These are phyloP conservation scores for Amauroascus niger DNA, from an alignment of 2,329 filamentous ascomycete species.

Conservation along the genomic window DNA sequence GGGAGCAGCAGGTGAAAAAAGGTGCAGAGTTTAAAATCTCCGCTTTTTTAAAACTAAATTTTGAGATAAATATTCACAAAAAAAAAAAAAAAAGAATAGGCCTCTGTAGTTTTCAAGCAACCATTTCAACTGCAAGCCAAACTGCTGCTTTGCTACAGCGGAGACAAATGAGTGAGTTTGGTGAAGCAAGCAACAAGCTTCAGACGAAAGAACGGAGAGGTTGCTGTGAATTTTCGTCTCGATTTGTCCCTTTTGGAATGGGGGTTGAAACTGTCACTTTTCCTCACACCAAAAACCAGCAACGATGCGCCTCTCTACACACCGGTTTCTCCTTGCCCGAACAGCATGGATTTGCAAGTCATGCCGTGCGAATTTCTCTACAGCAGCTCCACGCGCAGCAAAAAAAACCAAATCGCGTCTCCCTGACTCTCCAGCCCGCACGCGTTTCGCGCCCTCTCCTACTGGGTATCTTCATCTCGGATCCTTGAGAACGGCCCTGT, in stretches of 20 bases:
- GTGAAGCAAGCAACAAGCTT: background rate
- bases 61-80: background rate
- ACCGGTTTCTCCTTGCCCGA: slow-evolving; percentile 23
- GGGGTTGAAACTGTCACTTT: too few relatives aligned
- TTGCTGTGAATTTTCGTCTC: background rate
- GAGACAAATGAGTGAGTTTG: background rate
- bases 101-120: background rate
- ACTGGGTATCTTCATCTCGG: slow-evolving; percentile 91
- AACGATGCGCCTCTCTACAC: slow-evolving; percentile 25
- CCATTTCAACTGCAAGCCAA: background rate
- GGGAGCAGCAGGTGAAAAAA: background rate
- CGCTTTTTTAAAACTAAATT: background rate
- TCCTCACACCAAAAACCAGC: background rate
- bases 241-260: background rate
- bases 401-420: slow-evolving; percentile 30
- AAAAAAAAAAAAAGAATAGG: background rate
- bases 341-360: slow-evolving; percentile 31
- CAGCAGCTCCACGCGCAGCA: slow-evolving; percentile 19
- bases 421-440: slow-evolving; percentile 53
- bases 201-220: background rate
- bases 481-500: slow-evolving; percentile 84
- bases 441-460: slow-evolving; percentile 89
- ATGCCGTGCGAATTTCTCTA: slow-evolving; percentile 29
- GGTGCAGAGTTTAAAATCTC: background rate
- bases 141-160: background rate